Conservation (phyloP, 192 early-diverging fungal genomes). For the Entomortierella lignicola region DNA sequence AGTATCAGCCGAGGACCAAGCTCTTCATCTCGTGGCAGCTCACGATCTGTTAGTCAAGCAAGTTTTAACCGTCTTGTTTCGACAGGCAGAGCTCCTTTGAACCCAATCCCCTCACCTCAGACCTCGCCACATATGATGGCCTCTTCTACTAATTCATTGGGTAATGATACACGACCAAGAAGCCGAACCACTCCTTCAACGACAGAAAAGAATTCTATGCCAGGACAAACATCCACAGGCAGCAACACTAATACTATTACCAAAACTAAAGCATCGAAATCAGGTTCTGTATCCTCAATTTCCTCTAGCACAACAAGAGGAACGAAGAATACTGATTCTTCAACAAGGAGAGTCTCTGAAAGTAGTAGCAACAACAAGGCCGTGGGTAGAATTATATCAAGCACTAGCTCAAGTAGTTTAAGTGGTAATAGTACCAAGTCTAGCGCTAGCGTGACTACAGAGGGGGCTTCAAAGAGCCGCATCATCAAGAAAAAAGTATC, state of each 20-base stretch:
- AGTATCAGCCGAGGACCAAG: slow-evolving; percentile 17
- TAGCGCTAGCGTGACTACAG: background rate
- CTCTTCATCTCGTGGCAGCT: slow-evolving; percentile 17
- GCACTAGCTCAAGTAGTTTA: background rate
- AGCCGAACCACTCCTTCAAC: slow-evolving; percentile 5
- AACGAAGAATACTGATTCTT: background rate
- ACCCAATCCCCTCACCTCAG: no score
- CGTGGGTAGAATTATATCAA: background rate
- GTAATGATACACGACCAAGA: slow-evolving; percentile 6
- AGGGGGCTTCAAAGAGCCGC: background rate
- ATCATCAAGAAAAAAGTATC: background rate
- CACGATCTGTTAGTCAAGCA: slow-evolving; percentile 39
- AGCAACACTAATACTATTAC: slow-evolving; percentile 1
- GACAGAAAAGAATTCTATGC: slow-evolving; percentile 3
- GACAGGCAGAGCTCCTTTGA: background rate
- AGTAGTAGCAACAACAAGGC: background rate
- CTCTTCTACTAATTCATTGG: no score
- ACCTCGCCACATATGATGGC: no score
- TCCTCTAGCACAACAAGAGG: background rate
- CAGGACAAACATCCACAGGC: slow-evolving; percentile 2
- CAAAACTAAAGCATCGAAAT: slow-evolving; percentile 3
- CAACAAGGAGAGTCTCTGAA: background rate
- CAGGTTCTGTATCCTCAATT: background rate
- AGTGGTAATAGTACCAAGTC: background rate
- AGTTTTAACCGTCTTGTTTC: slow-evolving; percentile 1